phyloP scores from a whole-genome alignment of 2,329 filamentous ascomycete genomes.

The Cladosporium colombiae region DNA sequence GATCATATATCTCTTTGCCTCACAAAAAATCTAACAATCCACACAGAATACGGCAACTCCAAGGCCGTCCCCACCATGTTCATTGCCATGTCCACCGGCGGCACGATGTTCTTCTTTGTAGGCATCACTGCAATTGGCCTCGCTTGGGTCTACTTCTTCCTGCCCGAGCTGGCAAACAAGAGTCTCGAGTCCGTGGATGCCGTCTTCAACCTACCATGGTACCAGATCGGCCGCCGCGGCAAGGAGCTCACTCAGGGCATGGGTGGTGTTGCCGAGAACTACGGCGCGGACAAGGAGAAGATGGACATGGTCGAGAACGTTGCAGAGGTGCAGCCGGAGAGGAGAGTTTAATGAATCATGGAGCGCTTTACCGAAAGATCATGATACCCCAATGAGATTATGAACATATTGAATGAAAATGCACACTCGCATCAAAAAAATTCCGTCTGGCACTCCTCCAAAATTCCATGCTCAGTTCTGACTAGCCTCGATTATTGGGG shows the following conservation, averaged over 20 bases:
- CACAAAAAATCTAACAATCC: neutral
- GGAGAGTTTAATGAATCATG: constrained; percentile 3
- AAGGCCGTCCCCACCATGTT: constrained; percentile 77
- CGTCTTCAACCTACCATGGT: constrained; percentile 67
- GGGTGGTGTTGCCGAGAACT: constrained; percentile 30
- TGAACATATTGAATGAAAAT: neutral
- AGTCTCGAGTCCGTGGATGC: constrained; percentile 60
- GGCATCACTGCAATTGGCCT: constrained; percentile 66
- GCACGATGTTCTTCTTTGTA: constrained; percentile 77
- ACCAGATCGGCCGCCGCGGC: constrained; percentile 63
- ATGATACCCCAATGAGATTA: constrained; percentile 7
- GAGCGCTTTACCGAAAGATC: neutral
- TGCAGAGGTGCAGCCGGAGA: constrained; percentile 21
- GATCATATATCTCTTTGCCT: neutral
- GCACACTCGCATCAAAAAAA: neutral
- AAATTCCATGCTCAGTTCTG: too few species aligned
- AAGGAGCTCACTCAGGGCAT: constrained; percentile 31
- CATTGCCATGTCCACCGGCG: constrained; percentile 57
- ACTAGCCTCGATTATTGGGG: too few species aligned
- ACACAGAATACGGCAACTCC: constrained; percentile 66
- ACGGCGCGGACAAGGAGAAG: constrained; percentile 29
- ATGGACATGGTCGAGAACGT: constrained; percentile 29
- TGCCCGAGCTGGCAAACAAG: constrained; percentile 52
- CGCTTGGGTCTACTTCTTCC: constrained; percentile 62
- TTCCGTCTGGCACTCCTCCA: neutral